Conservation (phyloP, 257 asterid genomes). For the Nicotiana attenuata region DNA sequence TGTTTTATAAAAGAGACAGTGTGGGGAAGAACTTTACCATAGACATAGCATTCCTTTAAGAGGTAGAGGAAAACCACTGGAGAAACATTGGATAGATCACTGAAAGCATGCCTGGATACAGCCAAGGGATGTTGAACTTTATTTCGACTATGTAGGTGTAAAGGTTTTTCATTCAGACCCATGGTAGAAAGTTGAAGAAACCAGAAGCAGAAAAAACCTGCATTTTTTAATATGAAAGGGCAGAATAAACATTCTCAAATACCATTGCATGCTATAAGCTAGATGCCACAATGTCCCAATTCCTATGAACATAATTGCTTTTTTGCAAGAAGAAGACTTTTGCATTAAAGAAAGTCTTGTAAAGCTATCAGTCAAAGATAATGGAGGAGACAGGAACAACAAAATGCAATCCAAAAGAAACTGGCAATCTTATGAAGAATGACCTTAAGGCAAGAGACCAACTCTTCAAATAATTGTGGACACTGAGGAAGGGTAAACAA, state of each 20-base stretch:
- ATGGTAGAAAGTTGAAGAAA: conserved; percentile 30
- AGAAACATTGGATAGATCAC: conserved; percentile 72
- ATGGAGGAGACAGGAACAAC: not conserved
- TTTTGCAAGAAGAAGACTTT: not conserved
- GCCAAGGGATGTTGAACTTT: conserved; percentile 24
- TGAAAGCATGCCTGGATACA: conserved; percentile 59
- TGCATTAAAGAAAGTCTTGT: not conserved
- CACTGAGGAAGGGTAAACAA: not conserved
- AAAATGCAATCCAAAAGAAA: conserved; percentile 5
- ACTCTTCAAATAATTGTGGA: conserved; percentile 8
- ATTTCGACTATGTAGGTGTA: conserved; percentile 19
- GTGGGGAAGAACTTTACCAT: conserved; percentile 40
- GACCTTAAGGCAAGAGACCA: not conserved
- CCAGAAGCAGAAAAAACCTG: conserved; percentile 21
- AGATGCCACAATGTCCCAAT: not conserved
- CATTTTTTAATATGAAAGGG: not conserved
- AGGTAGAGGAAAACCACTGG: conserved; percentile 82
- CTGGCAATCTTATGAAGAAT: not conserved
- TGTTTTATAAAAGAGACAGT: not conserved
- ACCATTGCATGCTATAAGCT: not conserved
- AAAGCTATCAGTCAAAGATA: conserved; percentile 2
- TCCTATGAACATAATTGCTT: not conserved
- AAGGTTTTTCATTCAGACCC: conserved; percentile 33
- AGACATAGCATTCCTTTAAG: conserved; percentile 62
- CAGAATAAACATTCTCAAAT: not conserved